Base-by-base conservation (phyloP, 2,329 filamentous ascomycete genomes). In the Sordariomycetes sp. region DNA sequence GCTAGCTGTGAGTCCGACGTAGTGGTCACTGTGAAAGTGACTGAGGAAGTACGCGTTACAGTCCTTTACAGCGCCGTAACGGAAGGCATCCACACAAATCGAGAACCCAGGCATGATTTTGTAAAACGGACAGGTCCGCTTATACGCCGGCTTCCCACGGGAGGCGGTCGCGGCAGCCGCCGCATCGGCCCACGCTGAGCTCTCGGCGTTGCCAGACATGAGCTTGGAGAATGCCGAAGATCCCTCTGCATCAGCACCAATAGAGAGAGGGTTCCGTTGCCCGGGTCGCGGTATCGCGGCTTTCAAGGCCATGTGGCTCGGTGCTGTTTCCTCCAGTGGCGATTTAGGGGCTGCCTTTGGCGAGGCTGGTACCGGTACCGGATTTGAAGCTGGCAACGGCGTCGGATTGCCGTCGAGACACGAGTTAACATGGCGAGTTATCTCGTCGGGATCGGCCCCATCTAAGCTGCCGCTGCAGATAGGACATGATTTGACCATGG, bases 21-120 rank as follows among this genome's bases (percentile, higher is more conserved):
- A 99, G 67, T 99, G 94, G 67, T 99, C 94, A 65, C 90, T 96
- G 70, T 99, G 94, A 63, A 97, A 99, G 67, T 99, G 94, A 64
- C 91, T 96, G 12, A 99, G 78, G 63, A 99, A 99, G 67, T 99
- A 99, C 1, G 92, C 94, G 57, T 88, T 86, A 68, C 91, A 96
- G 0, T 90, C 91, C 66, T 95, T 80, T 0, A 99, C 89, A 3
- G 91, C 90, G 2, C 94, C 94, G 65, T 97, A 99, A 22, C 92
- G 84, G 66, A 99, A 96, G 0, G 94, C 94, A 69, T 99, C 94
- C 0, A 99, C 94, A 59, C 90, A 95, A 56, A 97, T 95, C 61
- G 80, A 89, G 65, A 96, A 87, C 0, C 90, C 90, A 0, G 92
- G 91, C 72, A 99, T 85, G 61, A 97, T 96, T 70, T 99, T 99